Evolutionary conservation across 148 eudicot genomes (phyloP), one percentile per base, ranked within the genome.

Genomic region (Diospyros kaki): DNA sequence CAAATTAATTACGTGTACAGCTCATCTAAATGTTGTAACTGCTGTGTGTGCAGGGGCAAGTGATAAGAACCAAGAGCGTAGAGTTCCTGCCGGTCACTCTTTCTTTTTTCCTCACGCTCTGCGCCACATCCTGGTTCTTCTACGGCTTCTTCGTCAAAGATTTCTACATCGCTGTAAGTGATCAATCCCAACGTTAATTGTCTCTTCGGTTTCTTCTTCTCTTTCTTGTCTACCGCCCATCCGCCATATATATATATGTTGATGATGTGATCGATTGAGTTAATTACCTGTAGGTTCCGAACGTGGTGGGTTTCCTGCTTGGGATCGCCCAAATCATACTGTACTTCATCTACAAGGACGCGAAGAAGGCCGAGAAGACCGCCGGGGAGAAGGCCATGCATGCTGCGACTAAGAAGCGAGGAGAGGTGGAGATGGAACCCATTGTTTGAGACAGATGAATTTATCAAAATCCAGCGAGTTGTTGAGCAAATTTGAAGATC

Each of bases 81-180:
- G 87, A 88, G 81, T 88, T 66, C 82, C 82, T 88, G 91, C 91
- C 91, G 4, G 78, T 88, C 63, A 66, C 73, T 38, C 84, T 88
- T 51, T 82, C 91, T 9, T 68, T 77, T 39, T 86, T 82, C 62
- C 89, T 86, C 81, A 82, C 86, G 15, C 58, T 86, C 52, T 82
- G 83, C 41, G 87, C 91, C 28, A 81, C 77, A 60, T 77, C 81
- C 78, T 88, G 91, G 91, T 88, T 88, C 85, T 86, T 88, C 77
- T 88, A 86, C 45, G 91, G 91, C 45, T 86, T 72, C 78, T 88
- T 88, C 76, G 77, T 78, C 72, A 79, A 73, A 18, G 89, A 88
- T 67, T 86, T 63, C 68, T 86, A 50, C 78, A 86, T 88, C n/a
- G 87, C 89, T 50, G 91, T 88, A 84, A 84, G 89, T 82, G n/a